Conservation (phyloP, 805 yeast genomes). For the Yarrowia sp. region DNA sequence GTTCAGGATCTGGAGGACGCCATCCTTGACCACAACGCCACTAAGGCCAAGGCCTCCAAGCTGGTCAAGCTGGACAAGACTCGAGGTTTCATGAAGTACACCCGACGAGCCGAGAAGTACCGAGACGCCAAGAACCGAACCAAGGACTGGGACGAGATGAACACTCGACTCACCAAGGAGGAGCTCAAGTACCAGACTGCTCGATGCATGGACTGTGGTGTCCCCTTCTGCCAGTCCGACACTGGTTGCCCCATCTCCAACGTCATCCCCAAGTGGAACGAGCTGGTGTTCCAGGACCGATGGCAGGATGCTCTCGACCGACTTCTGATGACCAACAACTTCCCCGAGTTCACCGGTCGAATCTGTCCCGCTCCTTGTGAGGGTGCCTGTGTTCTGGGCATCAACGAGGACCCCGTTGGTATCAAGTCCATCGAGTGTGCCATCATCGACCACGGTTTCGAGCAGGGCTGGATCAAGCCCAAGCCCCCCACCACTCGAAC, state of each 20-base stretch:
- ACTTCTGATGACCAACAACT: conserved; percentile 92
- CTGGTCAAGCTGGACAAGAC: conserved; percentile 73
- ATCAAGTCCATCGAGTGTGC: conserved; percentile 96
- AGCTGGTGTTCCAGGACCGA: conserved; percentile 89
- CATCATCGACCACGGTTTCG: conserved; percentile 94
- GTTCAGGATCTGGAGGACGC: conserved; percentile 91
- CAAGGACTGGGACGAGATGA: conserved; percentile 91
- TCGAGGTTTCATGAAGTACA: conserved; percentile 93
- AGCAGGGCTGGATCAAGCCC: conserved; percentile 95
- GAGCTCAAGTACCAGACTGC: conserved; percentile 93
- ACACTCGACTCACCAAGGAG: conserved; percentile 78
- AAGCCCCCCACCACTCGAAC: conserved; percentile 79
- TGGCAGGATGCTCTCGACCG: conserved; percentile 95
- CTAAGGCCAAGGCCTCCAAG: conserved; percentile 66
- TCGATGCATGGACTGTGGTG: conserved; percentile 99
- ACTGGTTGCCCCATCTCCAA: conserved; percentile 98
- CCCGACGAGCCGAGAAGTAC: conserved; percentile 85
- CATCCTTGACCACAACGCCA: conserved; percentile 69
- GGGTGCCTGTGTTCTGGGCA: conserved; percentile 94
- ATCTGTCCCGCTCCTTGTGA: conserved; percentile 99
- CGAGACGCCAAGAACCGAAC: conserved; percentile 77
- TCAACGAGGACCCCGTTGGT: conserved; percentile 94
- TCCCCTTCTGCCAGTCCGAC: conserved; percentile 97
- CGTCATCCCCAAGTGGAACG: conserved; percentile 98
- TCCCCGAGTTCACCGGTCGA: conserved; percentile 98